Conservation (phyloP, 768 basidiomycete genomes). For the Sistotremastrum suecicum region DNA sequence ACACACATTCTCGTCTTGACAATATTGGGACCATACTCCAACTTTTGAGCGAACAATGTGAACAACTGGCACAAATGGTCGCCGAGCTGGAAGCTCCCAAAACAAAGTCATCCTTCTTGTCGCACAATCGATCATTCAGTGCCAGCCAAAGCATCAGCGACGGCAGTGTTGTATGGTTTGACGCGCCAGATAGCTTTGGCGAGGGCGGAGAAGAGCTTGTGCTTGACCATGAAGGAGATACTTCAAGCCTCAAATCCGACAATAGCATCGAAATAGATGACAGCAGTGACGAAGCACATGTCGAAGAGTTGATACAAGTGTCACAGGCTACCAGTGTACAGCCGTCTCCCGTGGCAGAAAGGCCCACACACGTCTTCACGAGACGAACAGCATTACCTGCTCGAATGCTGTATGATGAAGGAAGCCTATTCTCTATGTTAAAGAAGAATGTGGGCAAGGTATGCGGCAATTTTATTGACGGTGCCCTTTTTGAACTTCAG, state of each 20-base stretch:
- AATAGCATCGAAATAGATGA: constrained; percentile 36
- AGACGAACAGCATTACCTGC: constrained; percentile 47
- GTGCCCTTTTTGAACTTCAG: not conserved
- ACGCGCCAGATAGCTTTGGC: constrained; percentile 41
- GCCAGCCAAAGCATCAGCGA: constrained; percentile 27
- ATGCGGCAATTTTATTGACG: constrained; percentile 5
- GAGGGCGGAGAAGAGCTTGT: constrained; percentile 62
- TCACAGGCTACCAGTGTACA: not conserved
- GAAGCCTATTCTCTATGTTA: constrained; percentile 66
- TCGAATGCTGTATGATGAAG: constrained; percentile 54
- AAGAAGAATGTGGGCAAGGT: constrained; percentile 89
- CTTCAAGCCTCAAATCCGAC: constrained; percentile 25
- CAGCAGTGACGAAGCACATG: constrained; percentile 26
- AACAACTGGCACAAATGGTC: constrained; percentile 31
- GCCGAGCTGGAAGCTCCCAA: constrained; percentile 36
- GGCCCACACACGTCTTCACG: not conserved
- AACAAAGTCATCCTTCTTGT: constrained; percentile 14
- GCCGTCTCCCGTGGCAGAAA: constrained; percentile 2
- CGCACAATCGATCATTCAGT: constrained; percentile 25
- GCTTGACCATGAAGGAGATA: constrained; percentile 32
- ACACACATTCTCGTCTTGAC: not conserved
- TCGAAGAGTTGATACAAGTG: too few relatives aligned
- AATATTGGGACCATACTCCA: not conserved
- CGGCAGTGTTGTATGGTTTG: constrained; percentile 61
- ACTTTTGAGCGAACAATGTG: not conserved